Percentiles rank a stretch among this genome's conserved stretches.
Conservation (phyloP, 805 yeast species). For the Suhomyces sp. region DNA sequence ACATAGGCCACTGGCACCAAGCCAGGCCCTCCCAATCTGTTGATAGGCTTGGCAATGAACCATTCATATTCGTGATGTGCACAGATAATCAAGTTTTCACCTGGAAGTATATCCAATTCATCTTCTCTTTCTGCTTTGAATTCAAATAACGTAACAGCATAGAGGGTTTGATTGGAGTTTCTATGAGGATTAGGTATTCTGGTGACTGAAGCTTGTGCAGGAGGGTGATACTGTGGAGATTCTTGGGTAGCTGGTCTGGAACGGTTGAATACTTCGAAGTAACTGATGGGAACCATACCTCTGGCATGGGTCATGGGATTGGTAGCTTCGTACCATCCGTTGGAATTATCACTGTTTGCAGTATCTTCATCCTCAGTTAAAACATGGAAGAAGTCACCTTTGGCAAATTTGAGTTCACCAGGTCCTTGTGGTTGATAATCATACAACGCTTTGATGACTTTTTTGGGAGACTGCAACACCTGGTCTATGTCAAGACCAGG, state of each 20-base stretch:
- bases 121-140: conserved; percentile 81
- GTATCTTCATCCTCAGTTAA: conserved; percentile 25
- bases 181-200: conserved; percentile 10
- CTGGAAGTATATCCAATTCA: conserved; percentile 79
- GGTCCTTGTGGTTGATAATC: conserved; percentile 77
- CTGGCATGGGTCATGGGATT: conserved; percentile 74
- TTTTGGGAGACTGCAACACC: conserved; percentile 58
- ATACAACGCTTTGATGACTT: conserved; percentile 78
- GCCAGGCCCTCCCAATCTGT: conserved; percentile 95
- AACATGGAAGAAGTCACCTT: conserved; percentile 90
- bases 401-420: conserved; percentile 72
- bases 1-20: conserved; percentile 90
- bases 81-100: conserved; percentile 87
- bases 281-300: conserved; percentile 85
- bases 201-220: background rate
- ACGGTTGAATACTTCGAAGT: conserved; percentile 75
- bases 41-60: conserved; percentile 97
- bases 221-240: conserved; percentile 1
- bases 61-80: conserved; percentile 97
- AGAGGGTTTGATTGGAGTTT: conserved; percentile 49
- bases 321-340: conserved; percentile 83
- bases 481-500: conserved; percentile 15
- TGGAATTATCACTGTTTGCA: conserved; percentile 47
- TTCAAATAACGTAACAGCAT: conserved; percentile 83
- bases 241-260: conserved; percentile 39